Conservation (phyloP, 208 protist species). For the Tetramitus jugosus region DNA sequence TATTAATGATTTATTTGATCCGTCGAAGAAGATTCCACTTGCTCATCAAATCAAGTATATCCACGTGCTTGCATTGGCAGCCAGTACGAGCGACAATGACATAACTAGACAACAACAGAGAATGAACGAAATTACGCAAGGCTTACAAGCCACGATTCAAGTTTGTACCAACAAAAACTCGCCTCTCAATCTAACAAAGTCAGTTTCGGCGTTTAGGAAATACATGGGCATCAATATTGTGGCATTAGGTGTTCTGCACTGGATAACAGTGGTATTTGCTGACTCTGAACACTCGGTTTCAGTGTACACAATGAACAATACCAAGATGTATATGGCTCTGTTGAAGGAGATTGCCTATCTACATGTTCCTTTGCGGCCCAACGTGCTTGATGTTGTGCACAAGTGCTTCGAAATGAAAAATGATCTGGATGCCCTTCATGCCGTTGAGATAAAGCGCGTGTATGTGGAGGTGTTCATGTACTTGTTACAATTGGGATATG, state of each 20-base stretch:
- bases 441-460: not conserved
- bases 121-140: not conserved
- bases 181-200: not conserved
- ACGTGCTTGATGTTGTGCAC: not conserved
- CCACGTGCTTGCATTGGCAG: not conserved
- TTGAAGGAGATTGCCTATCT: slow-evolving; percentile 5
- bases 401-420: not conserved
- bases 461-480: slow-evolving; percentile 10
- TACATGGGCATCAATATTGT: not conserved
- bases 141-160: not conserved
- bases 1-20: slow-evolving; percentile 3
- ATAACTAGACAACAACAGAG: not conserved
- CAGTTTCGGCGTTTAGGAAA: not conserved
- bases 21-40: not conserved
- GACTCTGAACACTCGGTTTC: not conserved
- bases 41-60: slow-evolving; percentile 10
- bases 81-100: not conserved
- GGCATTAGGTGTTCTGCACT: not conserved
- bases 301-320: slow-evolving; percentile 14
- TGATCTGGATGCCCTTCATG: slow-evolving; percentile 18
- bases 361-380: not conserved
- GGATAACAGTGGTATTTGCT: slow-evolving; percentile 3
- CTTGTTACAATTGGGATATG: slow-evolving; percentile 13
- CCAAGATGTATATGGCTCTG: slow-evolving; percentile 7
- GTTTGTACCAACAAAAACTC: not conserved